These are phyloP conservation scores for Ocimum tenuiflorum DNA, from an alignment of 257 asterid genomes.

Conservation along the genomic window DNA sequence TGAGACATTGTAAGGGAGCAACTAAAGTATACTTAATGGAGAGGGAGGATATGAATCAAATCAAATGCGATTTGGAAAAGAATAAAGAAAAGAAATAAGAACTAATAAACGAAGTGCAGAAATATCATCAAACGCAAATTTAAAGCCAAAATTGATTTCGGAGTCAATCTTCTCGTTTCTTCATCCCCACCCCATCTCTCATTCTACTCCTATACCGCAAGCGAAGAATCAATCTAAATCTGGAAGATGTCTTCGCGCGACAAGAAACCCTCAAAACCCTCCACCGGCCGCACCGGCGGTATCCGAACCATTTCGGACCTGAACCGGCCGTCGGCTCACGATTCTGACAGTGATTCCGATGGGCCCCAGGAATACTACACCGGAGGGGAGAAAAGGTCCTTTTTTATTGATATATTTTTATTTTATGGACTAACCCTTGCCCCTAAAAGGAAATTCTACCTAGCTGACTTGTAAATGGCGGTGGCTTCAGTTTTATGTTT, in stretches of 20 bases:
- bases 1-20: too few species aligned
- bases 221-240: neutral
- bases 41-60: too few species aligned
- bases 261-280: slow-evolving; percentile 56
- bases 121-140: too few species aligned
- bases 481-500: slow-evolving; percentile 2
- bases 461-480: neutral
- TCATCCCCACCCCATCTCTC: neutral
- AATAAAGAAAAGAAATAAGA: too few species aligned
- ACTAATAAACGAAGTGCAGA: too few species aligned
- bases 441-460: too few species aligned
- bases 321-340: slow-evolving; percentile 68
- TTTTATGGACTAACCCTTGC: neutral
- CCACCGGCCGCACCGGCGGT: slow-evolving; percentile 55
- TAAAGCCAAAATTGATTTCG: too few species aligned
- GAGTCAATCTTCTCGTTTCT: neutral
- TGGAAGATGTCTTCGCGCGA: slow-evolving; percentile 64
- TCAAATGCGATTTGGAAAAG: too few species aligned
- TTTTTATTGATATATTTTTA: neutral
- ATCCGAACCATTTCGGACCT: slow-evolving; percentile 95
- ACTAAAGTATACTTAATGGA: too few species aligned
- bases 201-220: neutral
- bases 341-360: slow-evolving; percentile 52
- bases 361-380: slow-evolving; percentile 87
- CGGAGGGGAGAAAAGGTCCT: slow-evolving; percentile 94